Evolutionary conservation across 2,329 filamentous ascomycete genomes (phyloP), one percentile per base, ranked within the genome.

Genomic region (Phaeoacremonium minimum): DNA sequence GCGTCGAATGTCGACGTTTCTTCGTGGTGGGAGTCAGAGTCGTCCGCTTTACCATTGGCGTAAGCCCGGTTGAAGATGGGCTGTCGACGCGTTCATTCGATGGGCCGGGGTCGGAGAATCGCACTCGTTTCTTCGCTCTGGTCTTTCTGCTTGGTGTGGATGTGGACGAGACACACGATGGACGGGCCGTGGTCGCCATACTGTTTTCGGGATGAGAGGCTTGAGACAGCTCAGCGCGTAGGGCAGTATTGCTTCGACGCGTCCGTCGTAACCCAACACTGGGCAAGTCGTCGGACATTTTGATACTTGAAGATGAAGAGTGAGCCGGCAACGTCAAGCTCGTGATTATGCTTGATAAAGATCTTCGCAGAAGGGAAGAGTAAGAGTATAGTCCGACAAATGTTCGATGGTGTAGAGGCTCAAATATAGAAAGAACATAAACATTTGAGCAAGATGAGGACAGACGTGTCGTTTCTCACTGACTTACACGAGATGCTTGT

Each of bases 71-170:
- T 5, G 36, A 16, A 16, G 15, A 15, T 7, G 41, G 33, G 22
- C 40, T 37, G 33, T 49, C 36, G 9, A 53, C 43, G 7, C 45
- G 40, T 13, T 55, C 40, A 26, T 58, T 41, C 1, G 58, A 50
- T 2, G 64, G 61, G 1, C 72, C 75, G 7, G 75, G 74, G 28
- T 80, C 75, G 0, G 77, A 81, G 56, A 80, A 79, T 26, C 77
- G 72, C 15, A 80, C 75, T 38, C 64, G 63, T 45, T 72, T 74
- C 47, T 66, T 73, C 2, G 54, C 34, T 17, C 44, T 53, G 13
- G 42, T 37, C 34, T 52, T 57, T 3, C 35, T 41, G 43, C 46
- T 56, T 40, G 49, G 58, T 22, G 51, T 61, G 26, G 44, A 56
- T 46, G 40, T 9, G 4, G 11, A 13, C 2, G 30, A 15, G 9